These are phyloP conservation scores for Dovyalis caffra DNA, from an alignment of 345 rosid species.

Conservation along the genomic window DNA sequence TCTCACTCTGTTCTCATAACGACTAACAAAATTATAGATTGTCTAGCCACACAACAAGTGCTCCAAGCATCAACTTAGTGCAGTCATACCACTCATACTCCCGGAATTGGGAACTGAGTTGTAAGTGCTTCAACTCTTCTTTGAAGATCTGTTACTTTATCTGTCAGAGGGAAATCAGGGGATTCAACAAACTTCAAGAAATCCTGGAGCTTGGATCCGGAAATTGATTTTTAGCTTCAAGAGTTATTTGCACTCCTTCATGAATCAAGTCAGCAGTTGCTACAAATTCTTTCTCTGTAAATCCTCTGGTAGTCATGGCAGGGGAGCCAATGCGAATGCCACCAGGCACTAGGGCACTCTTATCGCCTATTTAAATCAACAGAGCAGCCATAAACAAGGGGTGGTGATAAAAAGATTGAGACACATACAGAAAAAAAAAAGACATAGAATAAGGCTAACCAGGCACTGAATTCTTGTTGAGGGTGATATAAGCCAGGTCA, in stretches of 20 bases:
- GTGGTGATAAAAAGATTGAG: neutral
- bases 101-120: constrained; percentile 75
- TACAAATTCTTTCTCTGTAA: constrained; percentile 66
- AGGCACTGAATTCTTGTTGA: constrained; percentile 92
- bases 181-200: constrained; percentile 62
- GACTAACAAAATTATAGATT: no score
- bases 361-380: constrained; percentile 52
- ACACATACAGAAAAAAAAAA: neutral
- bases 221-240: constrained; percentile 53
- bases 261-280: constrained; percentile 72
- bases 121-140: constrained; percentile 67
- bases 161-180: constrained; percentile 53
- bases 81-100: constrained; percentile 38
- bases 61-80: neutral
- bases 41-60: no score
- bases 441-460: constrained; percentile 38
- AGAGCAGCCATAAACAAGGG: neutral
- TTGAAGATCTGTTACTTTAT: constrained; percentile 52
- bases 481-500: constrained; percentile 89
- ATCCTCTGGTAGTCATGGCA: constrained; percentile 93
- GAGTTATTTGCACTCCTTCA: constrained; percentile 73
- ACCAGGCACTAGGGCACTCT: constrained; percentile 86
- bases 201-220: constrained; percentile 79
- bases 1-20: neutral
- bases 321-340: constrained; percentile 94